phyloP scores from a whole-genome alignment of 1,139 yeast species.

The Geotrichum aggregatum region DNA sequence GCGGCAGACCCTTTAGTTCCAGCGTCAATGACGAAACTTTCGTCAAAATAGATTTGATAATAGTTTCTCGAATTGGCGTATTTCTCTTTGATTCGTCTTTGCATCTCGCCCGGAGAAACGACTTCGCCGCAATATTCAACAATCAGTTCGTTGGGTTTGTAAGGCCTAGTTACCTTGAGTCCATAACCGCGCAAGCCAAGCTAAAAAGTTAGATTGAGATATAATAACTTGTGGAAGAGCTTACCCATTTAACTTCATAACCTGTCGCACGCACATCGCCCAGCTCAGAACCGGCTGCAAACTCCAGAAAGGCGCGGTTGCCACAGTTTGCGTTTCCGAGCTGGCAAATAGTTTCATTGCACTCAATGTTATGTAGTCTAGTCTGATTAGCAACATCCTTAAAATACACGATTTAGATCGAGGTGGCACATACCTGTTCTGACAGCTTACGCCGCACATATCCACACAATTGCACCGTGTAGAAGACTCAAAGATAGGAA shows the following conservation, averaged over 20 bases:
- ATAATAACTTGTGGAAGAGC: slow-evolving; percentile 1
- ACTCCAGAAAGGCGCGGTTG: slow-evolving; percentile 37
- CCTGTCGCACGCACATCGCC: slow-evolving; percentile 33
- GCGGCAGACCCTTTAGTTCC: slow-evolving; percentile 42
- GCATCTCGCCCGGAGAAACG: slow-evolving; percentile 35
- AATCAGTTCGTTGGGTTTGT: slow-evolving; percentile 38
- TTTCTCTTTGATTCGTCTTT: slow-evolving; percentile 31
- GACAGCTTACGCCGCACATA: slow-evolving; percentile 38
- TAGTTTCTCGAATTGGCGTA: slow-evolving; percentile 31
- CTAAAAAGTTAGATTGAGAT: slow-evolving; percentile 6
- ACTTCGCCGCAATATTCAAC: slow-evolving; percentile 46
- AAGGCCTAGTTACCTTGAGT: slow-evolving; percentile 37
- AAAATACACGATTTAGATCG: background rate
- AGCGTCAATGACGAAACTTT: slow-evolving; percentile 40
- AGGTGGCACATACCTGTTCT: slow-evolving; percentile 28
- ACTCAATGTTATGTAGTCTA: slow-evolving; percentile 37
- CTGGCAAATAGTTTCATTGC: slow-evolving; percentile 37
- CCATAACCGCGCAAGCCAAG: slow-evolving; percentile 40
- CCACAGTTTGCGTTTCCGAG: slow-evolving; percentile 38
- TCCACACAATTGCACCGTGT: slow-evolving; percentile 34
- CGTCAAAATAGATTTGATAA: slow-evolving; percentile 40
- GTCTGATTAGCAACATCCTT: background rate
- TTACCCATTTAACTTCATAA: slow-evolving; percentile 34
- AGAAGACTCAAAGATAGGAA: slow-evolving; percentile 24
- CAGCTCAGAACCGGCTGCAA: slow-evolving; percentile 22